Evolutionary conservation across 164 flowering plant species (phyloP).

Genomic region (Sedum album): DNA sequence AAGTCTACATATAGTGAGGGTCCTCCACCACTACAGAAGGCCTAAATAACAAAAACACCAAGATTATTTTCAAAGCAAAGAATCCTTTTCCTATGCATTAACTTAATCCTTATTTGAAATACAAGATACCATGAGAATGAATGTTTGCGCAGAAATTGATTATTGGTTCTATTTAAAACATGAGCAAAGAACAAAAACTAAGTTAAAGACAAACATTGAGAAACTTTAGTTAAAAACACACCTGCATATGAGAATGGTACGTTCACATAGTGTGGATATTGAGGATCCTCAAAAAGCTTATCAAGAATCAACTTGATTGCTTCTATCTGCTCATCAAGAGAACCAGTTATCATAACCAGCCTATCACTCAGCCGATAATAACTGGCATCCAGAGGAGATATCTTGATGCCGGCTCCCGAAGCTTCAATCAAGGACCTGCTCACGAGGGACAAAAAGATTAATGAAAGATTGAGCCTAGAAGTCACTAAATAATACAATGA

Average conservation of each 20-base stretch:
- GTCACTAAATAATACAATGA: no score
- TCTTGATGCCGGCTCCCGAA: constrained; percentile 83
- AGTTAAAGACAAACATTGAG: neutral
- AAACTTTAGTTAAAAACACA: constrained; percentile 15
- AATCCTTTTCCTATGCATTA: no score
- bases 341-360: constrained; percentile 75
- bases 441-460: no score
- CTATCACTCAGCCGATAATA: constrained; percentile 73
- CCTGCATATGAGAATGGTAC: constrained; percentile 89
- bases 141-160: neutral
- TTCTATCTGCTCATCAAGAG: constrained; percentile 72
- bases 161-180: neutral
- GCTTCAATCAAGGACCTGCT: constrained; percentile 92
- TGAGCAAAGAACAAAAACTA: neutral
- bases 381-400: constrained; percentile 72
- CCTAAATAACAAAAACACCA: no score
- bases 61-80: no score
- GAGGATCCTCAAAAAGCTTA: constrained; percentile 72
- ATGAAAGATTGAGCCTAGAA: no score
- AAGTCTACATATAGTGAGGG: no score
- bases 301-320: constrained; percentile 67
- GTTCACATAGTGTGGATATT: constrained; percentile 59
- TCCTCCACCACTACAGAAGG: no score
- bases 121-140: neutral
- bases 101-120: neutral